Evolutionary conservation across 129 eudicot species (phyloP).

Genomic region (Scalesia atractyloides): DNA sequence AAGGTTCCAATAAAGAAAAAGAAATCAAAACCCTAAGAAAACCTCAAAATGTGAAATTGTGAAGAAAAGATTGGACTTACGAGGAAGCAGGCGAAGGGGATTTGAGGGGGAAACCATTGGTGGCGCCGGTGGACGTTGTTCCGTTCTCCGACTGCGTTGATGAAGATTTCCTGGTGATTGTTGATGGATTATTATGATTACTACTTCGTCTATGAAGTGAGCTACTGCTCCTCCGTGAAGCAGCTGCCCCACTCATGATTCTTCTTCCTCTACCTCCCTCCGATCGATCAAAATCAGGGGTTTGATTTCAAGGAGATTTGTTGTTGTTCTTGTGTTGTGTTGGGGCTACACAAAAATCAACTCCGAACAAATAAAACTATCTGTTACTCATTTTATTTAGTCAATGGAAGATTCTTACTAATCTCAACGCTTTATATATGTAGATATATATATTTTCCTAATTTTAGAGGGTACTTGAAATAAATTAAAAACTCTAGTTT

Average conservation of each 20-base stretch:
- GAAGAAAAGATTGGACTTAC: constrained; percentile 31
- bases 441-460: no score
- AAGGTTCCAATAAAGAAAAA: no score
- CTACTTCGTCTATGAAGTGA: constrained; percentile 37
- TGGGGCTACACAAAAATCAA: constrained; percentile 16
- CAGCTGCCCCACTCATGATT: constrained; percentile 65
- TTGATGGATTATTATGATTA: constrained; percentile 50
- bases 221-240: constrained; percentile 53
- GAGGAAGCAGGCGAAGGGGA: constrained; percentile 28
- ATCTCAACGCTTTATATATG: no score
- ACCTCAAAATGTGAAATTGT: no score
- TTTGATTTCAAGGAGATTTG: constrained; percentile 5
- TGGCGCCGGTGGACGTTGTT: constrained; percentile 32
- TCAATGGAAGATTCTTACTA: not conserved
- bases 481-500: no score
- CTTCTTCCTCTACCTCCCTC: not conserved
- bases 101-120: constrained; percentile 45
- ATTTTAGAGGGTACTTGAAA: no score
- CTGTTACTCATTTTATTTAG: no score
- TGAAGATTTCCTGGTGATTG: constrained; percentile 37
- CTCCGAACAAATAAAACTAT: not conserved
- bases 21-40: no score
- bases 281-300: not conserved
- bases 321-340: not conserved
- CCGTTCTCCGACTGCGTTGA: constrained; percentile 64